Evolutionary conservation across 805 yeast genomes (phyloP).

Genomic region (Komagataella populi): DNA sequence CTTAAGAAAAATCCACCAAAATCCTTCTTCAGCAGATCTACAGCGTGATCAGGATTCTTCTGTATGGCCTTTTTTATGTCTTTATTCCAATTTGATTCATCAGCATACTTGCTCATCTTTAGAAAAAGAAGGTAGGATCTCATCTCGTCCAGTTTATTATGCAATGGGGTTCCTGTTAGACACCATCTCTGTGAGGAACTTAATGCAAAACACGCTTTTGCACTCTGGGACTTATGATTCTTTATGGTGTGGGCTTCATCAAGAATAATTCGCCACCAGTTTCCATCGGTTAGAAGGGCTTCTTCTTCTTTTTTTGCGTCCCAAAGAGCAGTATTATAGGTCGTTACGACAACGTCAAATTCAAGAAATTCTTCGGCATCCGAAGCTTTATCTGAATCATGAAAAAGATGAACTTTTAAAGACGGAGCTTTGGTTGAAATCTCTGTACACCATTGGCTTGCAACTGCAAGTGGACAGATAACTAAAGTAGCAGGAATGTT

Average conservation of each 20-base stretch:
- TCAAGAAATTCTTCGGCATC: constrained; percentile 5
- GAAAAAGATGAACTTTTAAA: constrained; percentile 14
- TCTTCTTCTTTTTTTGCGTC: background rate
- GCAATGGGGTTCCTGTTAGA: constrained; percentile 54
- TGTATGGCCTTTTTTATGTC: constrained; percentile 24
- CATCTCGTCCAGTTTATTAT: constrained; percentile 39
- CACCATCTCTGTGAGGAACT: constrained; percentile 37
- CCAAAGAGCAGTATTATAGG: constrained; percentile 15
- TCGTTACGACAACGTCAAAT: constrained; percentile 21
- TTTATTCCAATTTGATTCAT: constrained; percentile 9
- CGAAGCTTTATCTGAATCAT: constrained; percentile 15
- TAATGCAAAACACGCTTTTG: constrained; percentile 30
- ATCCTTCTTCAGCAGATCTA: constrained; percentile 11
- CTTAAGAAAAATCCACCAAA: constrained; percentile 26
- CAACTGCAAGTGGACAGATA: constrained; percentile 26
- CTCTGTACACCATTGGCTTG: constrained; percentile 27
- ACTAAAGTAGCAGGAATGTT: constrained; percentile 21
- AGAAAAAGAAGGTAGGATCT: constrained; percentile 32
- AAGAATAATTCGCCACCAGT: constrained; percentile 39
- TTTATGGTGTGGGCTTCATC: constrained; percentile 59
- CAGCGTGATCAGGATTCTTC: constrained; percentile 25
- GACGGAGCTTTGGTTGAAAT: constrained; percentile 20
- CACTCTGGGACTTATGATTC: constrained; percentile 29
- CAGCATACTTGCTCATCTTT: constrained; percentile 5
- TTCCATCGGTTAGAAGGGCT: constrained; percentile 14